Evolutionary conservation across 257 asterid genomes (phyloP).

Genomic region (Solanum peruvianum): DNA sequence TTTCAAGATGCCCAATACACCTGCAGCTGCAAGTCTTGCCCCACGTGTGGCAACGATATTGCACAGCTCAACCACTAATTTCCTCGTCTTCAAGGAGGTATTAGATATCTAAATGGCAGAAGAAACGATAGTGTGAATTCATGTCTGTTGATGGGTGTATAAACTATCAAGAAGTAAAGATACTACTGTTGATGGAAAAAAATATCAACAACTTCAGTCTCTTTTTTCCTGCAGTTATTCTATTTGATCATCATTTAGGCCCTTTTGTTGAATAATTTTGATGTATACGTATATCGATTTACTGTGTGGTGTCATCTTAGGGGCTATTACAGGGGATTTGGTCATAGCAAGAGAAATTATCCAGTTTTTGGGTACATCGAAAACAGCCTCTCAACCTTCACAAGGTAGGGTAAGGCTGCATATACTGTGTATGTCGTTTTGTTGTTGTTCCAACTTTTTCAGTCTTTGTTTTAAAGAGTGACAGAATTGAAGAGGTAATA

Average conservation of each 20-base stretch:
- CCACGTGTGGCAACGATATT: slow-evolving; percentile 62
- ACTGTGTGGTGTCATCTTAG: background rate
- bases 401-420: background rate
- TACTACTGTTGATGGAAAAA: background rate
- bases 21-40: slow-evolving; percentile 81
- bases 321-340: background rate
- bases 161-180: background rate
- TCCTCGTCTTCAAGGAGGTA: slow-evolving; percentile 47
- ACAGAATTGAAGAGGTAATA: background rate
- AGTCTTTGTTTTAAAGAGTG: background rate
- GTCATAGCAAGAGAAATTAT: background rate
- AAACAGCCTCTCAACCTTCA: background rate
- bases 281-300: background rate
- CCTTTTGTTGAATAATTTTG: background rate
- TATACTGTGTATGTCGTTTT: background rate
- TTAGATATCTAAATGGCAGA: slow-evolving; percentile 34
- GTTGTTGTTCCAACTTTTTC: background rate
- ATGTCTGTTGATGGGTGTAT: background rate
- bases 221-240: background rate
- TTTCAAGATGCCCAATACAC: slow-evolving; percentile 58
- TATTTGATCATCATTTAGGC: background rate
- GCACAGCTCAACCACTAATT: slow-evolving; percentile 48
- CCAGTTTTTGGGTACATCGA: background rate
- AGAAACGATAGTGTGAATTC: background rate
- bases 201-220: background rate